Conservation (phyloP, 2,329 filamentous ascomycete species). For the Boeremia lycopersici region DNA sequence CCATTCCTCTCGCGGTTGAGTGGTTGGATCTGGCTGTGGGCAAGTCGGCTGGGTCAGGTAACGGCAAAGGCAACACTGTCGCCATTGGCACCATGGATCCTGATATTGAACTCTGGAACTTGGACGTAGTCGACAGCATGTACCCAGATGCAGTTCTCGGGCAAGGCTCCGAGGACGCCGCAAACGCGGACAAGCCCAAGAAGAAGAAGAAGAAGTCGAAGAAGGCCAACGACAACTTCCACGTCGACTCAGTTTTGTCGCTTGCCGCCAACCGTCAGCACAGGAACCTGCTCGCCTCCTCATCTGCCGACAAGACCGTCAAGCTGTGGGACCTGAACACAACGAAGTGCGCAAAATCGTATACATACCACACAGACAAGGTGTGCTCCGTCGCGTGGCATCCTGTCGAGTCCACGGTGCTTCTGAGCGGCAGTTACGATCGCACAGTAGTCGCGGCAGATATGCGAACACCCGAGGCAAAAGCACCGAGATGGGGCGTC, state of each 20-base stretch:
- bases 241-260: conserved; percentile 91
- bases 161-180: conserved; percentile 58
- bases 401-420: conserved; percentile 80
- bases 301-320: conserved; percentile 94
- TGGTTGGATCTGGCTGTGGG: conserved; percentile 94
- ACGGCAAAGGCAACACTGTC: conserved; percentile 83
- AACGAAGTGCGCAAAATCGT: conserved; percentile 91
- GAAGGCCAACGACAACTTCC: conserved; percentile 88
- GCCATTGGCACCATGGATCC: conserved; percentile 97
- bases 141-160: conserved; percentile 97
- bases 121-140: conserved; percentile 96
- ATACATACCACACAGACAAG: conserved; percentile 95
- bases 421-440: conserved; percentile 94
- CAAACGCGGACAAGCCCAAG: conserved; percentile 65
- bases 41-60: conserved; percentile 59
- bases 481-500: conserved; percentile 84
- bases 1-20: conserved; percentile 92
- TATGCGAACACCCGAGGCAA: conserved; percentile 89
- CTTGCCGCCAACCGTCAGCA: conserved; percentile 92
- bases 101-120: conserved; percentile 97
- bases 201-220: conserved; percentile 91
- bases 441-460: conserved; percentile 92
- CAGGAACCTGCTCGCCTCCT: conserved; percentile 90
- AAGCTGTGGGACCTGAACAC: conserved; percentile 98
- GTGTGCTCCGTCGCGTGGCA: conserved; percentile 97